Conservation (phyloP, 2,329 filamentous ascomycete genomes). For the Cryphonectria japonica region DNA sequence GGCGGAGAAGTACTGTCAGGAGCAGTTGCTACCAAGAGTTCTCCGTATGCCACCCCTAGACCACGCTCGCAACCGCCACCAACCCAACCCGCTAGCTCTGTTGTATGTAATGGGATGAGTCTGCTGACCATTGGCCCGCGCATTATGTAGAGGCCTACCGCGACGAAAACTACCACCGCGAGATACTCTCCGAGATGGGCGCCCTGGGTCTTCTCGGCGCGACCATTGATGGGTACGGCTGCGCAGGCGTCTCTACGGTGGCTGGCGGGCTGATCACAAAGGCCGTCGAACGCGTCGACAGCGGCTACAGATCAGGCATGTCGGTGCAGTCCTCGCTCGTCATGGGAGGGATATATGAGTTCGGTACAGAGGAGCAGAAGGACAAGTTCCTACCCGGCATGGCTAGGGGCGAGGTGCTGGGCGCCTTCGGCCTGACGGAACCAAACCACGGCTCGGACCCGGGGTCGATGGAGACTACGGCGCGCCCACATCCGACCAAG, state of each 20-base stretch:
- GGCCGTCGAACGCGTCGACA: slow-evolving; percentile 85
- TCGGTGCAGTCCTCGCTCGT: slow-evolving; percentile 84
- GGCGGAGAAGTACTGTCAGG: slow-evolving; percentile 92
- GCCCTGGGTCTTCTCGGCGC: slow-evolving; percentile 80
- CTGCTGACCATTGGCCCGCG: slow-evolving; percentile 2
- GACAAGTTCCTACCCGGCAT: slow-evolving; percentile 76
- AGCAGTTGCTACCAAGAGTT: slow-evolving; percentile 81
- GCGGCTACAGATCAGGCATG: slow-evolving; percentile 85
- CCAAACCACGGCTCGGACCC: slow-evolving; percentile 89
- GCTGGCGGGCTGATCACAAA: slow-evolving; percentile 82
- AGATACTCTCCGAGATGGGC: slow-evolving; percentile 85
- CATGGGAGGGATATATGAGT: slow-evolving; percentile 86
- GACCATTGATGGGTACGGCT: slow-evolving; percentile 81
- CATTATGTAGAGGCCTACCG: slow-evolving; percentile 54
- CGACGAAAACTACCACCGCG: slow-evolving; percentile 78
- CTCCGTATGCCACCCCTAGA: slow-evolving; percentile 64
- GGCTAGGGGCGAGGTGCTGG: slow-evolving; percentile 76
- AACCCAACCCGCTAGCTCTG: background rate
- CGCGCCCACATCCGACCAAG: slow-evolving; percentile 76
- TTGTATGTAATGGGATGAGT: background rate
- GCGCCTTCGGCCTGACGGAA: slow-evolving; percentile 84
- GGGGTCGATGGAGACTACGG: slow-evolving; percentile 80
- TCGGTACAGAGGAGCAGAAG: slow-evolving; percentile 79
- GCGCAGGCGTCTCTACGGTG: slow-evolving; percentile 80
- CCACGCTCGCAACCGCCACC: background rate